Evolutionary conservation across 805 yeast species (phyloP), one percentile per base, ranked within the genome.

Genomic region (Ogataea glucozyma): DNA sequence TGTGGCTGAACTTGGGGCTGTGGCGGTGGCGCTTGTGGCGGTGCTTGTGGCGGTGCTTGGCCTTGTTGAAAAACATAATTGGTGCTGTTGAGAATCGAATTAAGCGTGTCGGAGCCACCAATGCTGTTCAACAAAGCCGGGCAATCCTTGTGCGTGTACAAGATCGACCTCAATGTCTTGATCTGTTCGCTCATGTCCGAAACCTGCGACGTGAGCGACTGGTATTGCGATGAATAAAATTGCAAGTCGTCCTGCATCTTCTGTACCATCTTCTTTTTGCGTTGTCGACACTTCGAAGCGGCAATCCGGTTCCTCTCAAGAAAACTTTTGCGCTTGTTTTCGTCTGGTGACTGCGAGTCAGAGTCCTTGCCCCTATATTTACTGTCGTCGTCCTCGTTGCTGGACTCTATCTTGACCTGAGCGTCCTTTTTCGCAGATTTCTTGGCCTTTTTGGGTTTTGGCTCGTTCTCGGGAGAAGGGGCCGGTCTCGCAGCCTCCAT

Each of bases 271-370:
- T 87, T 88, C 69, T 93, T 93, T 72, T 93, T 93, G 23, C 98
- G 77, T 66, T 86, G 95, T 49, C 99, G 79, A 70, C 98, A 93
- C 61, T 89, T 90, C n/a, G 95, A 83, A 0, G 99, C 99, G 0
- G 99, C 99, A 10, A 91, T 81, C 46, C 99, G 73, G 64, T 93
- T 93, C 54, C 98, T 75, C 61, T 93, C 99, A 49, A 93, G 65
- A 54, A 91, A 91, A 53, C 75, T 81, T 58, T 79, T 79, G 18
- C 97, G 76, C 58, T 86, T 88, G 56, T 83, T 81, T 52, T 85
- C 95, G 58, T 85, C 76, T 49, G 81, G 51, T 67, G 72, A 42
- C 3, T 46, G 44, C 4, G 43, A 21, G 11, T 31, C 41, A 17
- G 47, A 31, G 24, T 41, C 43, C 16, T 9, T 34, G 29, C 14